Conservation (phyloP, 371 early-diverging fungal genomes). For the Mortierella sp. region DNA sequence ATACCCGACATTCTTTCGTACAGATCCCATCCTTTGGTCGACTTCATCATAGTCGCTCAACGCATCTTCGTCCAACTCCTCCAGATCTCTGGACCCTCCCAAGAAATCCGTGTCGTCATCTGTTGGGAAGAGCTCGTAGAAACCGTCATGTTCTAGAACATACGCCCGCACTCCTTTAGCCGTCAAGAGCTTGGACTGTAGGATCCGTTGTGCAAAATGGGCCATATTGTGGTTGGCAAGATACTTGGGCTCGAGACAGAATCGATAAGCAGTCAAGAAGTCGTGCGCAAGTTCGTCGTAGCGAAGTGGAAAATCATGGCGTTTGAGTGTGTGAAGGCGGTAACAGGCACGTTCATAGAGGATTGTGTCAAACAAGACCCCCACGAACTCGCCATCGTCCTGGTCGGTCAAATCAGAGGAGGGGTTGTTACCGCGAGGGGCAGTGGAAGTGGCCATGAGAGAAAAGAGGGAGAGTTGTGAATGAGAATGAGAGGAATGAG, state of each 20-base stretch:
- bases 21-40: background rate
- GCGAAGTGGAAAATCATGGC: conserved; percentile 29
- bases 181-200: conserved; percentile 18
- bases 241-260: conserved; percentile 34
- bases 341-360: conserved; percentile 41
- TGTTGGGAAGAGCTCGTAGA: conserved; percentile 25
- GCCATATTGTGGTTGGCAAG: conserved; percentile 18
- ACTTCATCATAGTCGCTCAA: conserved; percentile 35
- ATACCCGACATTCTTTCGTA: conserved; percentile 29
- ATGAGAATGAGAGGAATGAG: too few relatives aligned
- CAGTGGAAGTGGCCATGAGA: too few relatives aligned
- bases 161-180: conserved; percentile 22
- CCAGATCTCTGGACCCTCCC: conserved; percentile 16
- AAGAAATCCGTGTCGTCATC: background rate
- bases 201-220: conserved; percentile 10
- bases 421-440: too few relatives aligned
- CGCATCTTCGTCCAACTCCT: conserved; percentile 32
- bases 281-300: conserved; percentile 35
- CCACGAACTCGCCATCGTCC: conserved; percentile 37
- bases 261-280: conserved; percentile 19
- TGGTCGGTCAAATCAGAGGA: too few relatives aligned
- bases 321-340: conserved; percentile 25
- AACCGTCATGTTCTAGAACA: conserved; percentile 15
- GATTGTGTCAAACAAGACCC: conserved; percentile 30
- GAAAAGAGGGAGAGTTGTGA: too few relatives aligned